Evolutionary conservation across 805 yeast genomes (phyloP).

Genomic region (Candida broadrunensis): DNA sequence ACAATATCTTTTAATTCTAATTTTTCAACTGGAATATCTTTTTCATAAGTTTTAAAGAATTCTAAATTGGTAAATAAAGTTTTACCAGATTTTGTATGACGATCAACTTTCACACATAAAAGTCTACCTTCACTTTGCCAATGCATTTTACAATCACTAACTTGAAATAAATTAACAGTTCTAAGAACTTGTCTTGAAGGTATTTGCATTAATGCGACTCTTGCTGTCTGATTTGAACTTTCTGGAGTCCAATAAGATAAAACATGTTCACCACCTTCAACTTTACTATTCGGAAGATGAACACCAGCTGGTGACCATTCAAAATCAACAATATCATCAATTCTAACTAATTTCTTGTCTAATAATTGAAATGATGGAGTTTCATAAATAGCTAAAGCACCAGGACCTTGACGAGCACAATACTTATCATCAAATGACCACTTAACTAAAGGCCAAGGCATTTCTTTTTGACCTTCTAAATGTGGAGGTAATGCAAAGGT

Average conservation of each 20-base stretch:
- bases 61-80: conserved; percentile 88
- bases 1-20: conserved; percentile 90
- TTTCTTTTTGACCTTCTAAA: conserved; percentile 61
- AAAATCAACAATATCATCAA: conserved; percentile 84
- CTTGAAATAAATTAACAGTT: conserved; percentile 93
- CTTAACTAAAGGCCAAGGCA: conserved; percentile 94
- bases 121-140: conserved; percentile 90
- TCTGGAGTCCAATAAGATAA: conserved; percentile 98
- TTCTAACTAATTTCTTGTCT: conserved; percentile 81
- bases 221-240: conserved; percentile 85
- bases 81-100: conserved; percentile 94
- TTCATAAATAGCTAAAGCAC: conserved; percentile 88
- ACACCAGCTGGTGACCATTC: conserved; percentile 94
- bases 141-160: conserved; percentile 81
- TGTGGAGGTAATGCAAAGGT: conserved; percentile 87
- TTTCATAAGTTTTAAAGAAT: conserved; percentile 82
- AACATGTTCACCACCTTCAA: conserved; percentile 57
- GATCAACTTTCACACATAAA: conserved; percentile 91
- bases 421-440: conserved; percentile 93
- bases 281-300: conserved; percentile 53
- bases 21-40: conserved; percentile 91
- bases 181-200: conserved; percentile 81
- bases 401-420: conserved; percentile 94
- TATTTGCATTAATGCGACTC: conserved; percentile 85
- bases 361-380: conserved; percentile 72